A percentile compares a stretch with the other conserved stretches of the same genome.
Evolutionary conservation across 1,139 yeast genomes (phyloP).

Genomic region (Blastobotrys indianensis): DNA sequence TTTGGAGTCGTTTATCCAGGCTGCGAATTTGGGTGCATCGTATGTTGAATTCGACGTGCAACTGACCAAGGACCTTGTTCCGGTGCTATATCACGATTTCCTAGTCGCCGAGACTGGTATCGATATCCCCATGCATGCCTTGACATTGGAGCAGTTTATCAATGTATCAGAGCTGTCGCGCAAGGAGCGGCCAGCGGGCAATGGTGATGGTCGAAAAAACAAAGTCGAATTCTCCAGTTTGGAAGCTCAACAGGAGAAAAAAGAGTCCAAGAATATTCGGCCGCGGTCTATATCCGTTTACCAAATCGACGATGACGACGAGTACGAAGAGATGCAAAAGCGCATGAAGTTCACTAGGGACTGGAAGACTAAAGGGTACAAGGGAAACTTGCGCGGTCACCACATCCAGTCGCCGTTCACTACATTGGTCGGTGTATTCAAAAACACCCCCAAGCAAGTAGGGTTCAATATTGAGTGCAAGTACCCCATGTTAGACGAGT

Average conservation of each 20-base stretch:
- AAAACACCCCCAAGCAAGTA: constrained; percentile 70
- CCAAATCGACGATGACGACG: constrained; percentile 23
- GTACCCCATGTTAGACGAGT: constrained; percentile 94
- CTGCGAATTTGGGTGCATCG: constrained; percentile 86
- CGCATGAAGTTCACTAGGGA: constrained; percentile 85
- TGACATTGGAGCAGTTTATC: constrained; percentile 85
- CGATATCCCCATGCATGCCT: constrained; percentile 91
- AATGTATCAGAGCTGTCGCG: constrained; percentile 32
- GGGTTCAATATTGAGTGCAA: constrained; percentile 95
- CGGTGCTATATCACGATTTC: constrained; percentile 94
- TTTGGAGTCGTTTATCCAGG: constrained; percentile 90
- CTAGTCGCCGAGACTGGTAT: constrained; percentile 93
- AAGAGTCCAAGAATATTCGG: constrained; percentile 12
- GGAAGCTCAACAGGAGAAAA: constrained; percentile 4
- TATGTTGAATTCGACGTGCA: constrained; percentile 88
- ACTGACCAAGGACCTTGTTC: constrained; percentile 85
- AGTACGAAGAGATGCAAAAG: constrained; percentile 40
- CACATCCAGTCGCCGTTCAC: constrained; percentile 91
- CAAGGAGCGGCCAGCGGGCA: constrained; percentile 5
- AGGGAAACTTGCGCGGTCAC: constrained; percentile 85
- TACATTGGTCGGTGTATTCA: constrained; percentile 77
- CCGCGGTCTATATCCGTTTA: constrained; percentile 28
- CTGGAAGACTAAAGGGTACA: constrained; percentile 79
- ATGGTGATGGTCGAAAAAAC: constrained; percentile 1
- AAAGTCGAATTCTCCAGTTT: constrained; percentile 4